A percentile compares a stretch with the other conserved stretches of the same genome.
Conservation (phyloP, 805 yeast genomes). For the Candida glaebosa region DNA sequence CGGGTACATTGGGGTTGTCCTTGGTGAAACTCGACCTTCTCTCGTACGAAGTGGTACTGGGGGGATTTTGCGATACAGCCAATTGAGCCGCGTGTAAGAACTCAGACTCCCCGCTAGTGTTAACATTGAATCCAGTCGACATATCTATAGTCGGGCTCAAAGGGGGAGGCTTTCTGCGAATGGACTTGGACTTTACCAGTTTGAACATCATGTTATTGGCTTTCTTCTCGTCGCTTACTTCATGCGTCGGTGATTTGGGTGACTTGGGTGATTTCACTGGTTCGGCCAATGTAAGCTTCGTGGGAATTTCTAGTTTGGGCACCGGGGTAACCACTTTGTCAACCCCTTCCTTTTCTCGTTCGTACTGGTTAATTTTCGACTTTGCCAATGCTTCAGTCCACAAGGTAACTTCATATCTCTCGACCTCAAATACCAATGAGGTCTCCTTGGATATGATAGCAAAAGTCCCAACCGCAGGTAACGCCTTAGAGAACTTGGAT, state of each 20-base stretch:
- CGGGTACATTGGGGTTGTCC: too few relatives aligned
- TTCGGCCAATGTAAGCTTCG: too few relatives aligned
- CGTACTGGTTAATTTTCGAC: conserved; percentile 47
- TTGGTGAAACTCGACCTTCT: conserved; percentile 37
- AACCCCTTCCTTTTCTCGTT: conserved; percentile 27
- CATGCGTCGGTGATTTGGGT: conserved; percentile 4
- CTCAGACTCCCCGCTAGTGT: conserved; percentile 18
- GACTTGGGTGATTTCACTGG: conserved; percentile 9
- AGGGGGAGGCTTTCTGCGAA: conserved; percentile 30
- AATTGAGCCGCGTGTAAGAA: conserved; percentile 43
- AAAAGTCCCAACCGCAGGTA: conserved; percentile 46
- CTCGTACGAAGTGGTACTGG: conserved; percentile 14
- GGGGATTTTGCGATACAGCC: conserved; percentile 35
- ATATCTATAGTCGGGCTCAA: conserved; percentile 17
- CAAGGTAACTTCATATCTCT: conserved; percentile 43
- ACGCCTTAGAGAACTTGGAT: conserved; percentile 22
- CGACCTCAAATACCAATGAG: conserved; percentile 56
- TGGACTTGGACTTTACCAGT: conserved; percentile 14
- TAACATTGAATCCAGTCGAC: conserved; percentile 28
- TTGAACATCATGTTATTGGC: conserved; percentile 11
- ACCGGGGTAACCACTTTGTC: too few relatives aligned
- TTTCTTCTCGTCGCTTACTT: background rate
- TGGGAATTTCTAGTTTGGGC: too few relatives aligned
- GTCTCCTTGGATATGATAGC: conserved; percentile 54
- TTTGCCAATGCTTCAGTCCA: conserved; percentile 59